phyloP scores from a whole-genome alignment of 2,329 filamentous ascomycete genomes.

The Colletotrichum trifolii region DNA sequence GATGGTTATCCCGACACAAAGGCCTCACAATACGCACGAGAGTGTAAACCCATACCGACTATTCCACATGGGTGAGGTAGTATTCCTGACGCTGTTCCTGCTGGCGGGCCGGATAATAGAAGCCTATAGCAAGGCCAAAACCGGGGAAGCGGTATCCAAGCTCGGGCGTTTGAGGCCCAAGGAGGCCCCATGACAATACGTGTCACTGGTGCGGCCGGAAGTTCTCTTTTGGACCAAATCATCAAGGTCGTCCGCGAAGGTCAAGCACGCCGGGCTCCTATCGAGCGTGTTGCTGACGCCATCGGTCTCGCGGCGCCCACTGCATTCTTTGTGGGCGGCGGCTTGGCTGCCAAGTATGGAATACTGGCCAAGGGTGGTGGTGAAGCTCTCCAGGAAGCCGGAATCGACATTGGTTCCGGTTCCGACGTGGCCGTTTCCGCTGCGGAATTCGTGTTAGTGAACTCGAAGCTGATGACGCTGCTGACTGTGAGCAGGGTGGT shows the following conservation, averaged over 20 bases:
- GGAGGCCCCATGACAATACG: constrained; percentile 51
- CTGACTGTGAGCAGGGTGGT: constrained; percentile 69
- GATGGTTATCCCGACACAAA: constrained; percentile 54
- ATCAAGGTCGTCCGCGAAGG: constrained; percentile 60
- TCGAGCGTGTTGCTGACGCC: constrained; percentile 58
- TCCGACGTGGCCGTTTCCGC: constrained; percentile 75
- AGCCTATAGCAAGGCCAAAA: constrained; percentile 71
- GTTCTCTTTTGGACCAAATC: constrained; percentile 61
- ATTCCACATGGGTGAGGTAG: constrained; percentile 62
- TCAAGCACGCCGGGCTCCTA: constrained; percentile 57
- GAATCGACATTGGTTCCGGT: constrained; percentile 75
- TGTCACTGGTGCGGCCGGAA: constrained; percentile 52
- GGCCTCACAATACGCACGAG: not conserved
- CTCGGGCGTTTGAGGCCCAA: constrained; percentile 67
- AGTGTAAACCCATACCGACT: not conserved
- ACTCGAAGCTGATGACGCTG: constrained; percentile 67
- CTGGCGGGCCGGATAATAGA: constrained; percentile 62
- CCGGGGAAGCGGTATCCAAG: constrained; percentile 71
- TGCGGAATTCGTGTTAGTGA: constrained; percentile 74
- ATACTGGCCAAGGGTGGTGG: constrained; percentile 80
- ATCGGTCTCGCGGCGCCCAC: constrained; percentile 78
- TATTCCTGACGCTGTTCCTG: constrained; percentile 74
- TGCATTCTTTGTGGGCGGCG: constrained; percentile 78
- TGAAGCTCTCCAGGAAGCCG: constrained; percentile 79
- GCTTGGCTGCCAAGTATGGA: constrained; percentile 75